Base-by-base conservation (phyloP, 73 alveolate genomes). In the Breviolum minutum region DNA sequence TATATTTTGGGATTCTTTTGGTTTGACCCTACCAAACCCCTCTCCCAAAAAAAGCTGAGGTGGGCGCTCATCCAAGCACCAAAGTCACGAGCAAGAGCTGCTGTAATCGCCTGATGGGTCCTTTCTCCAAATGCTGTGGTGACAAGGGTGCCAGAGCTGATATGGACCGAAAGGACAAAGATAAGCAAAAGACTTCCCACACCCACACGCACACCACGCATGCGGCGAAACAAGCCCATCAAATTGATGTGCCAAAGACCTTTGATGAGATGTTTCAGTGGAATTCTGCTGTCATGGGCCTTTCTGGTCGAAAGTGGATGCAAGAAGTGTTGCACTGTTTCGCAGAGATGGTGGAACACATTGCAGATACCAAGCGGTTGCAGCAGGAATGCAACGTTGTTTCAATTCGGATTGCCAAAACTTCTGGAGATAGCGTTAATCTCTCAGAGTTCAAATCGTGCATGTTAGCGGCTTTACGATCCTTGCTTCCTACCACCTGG, bases 391-490 rank as follows among this genome's bases (percentile, higher is more conserved):
- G 98, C 80, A 60, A 92, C 54, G 14, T 92, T 26, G 90, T 92
- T 11, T 73, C 98, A 8, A 92, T 92, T 54, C 98, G 98, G 22
- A 92, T 92, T 73, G 98, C 98, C 13, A 92, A 76, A 48, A 80
- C 98, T 8, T 79, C 90, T 54, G 98, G 86, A 64, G 74, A 92
- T 68, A 54, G 66, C 29, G 90, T 92, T 54, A 92, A 61, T 32
- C 98, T 92, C 24, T 73, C 98, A 17, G 98, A 92, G 99, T 94
- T 79, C 86, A 94, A 94, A 71, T 94, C 99, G 8, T 94, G 99
- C 99, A 94, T 94, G 99, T 63, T 94, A 63, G 93, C 99, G 10
- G 99, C 99, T 9, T 63, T 94, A 94, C 99, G 99, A 26, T 94
- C 99, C 86, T 24, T 94, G 85, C 99, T 94, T 20, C 99, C 99